phyloP scores from a whole-genome alignment of 345 rosid genomes.

The Eucalyptus cloeziana region DNA sequence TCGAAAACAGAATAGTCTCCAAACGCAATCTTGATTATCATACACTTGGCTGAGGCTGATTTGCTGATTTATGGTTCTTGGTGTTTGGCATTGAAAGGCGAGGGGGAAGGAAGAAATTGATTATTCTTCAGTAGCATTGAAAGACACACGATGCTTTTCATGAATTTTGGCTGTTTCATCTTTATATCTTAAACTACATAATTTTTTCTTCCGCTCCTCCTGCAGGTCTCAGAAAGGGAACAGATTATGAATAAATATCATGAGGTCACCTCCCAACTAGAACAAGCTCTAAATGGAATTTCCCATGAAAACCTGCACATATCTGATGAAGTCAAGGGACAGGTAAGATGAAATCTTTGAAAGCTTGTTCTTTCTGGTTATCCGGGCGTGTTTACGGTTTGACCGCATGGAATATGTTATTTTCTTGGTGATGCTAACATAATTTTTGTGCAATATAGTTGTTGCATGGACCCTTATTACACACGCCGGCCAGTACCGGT shows the following conservation, averaged over 20 bases:
- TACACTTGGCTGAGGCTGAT: rapidly evolving
- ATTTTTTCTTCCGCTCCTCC: neutral
- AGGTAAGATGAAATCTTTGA: slow-evolving; percentile 24
- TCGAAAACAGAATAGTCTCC: rapidly evolving
- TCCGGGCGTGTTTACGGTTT: neutral
- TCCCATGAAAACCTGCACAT: slow-evolving; percentile 61
- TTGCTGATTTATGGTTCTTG: neutral
- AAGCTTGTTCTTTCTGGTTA: neutral
- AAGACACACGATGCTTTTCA: neutral
- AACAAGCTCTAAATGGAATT: slow-evolving; percentile 62
- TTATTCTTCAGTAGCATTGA: neutral
- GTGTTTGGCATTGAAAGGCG: neutral
- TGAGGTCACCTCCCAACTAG: slow-evolving; percentile 54
- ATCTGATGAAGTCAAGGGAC: slow-evolving; percentile 94
- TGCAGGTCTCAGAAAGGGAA: slow-evolving; percentile 83
- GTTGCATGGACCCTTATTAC: neutral
- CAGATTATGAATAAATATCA: slow-evolving; percentile 48
- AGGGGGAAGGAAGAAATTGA: neutral
- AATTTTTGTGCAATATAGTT: neutral
- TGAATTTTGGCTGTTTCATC: neutral
- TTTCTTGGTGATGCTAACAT: neutral
- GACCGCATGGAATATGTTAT: neutral
- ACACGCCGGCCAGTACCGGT: neutral
- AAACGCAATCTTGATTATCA: rapidly evolving
- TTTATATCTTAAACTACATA: neutral